These are phyloP conservation scores for Picochlorum sp. DNA, from an alignment of 139 green algal species.

Conservation along the genomic window DNA sequence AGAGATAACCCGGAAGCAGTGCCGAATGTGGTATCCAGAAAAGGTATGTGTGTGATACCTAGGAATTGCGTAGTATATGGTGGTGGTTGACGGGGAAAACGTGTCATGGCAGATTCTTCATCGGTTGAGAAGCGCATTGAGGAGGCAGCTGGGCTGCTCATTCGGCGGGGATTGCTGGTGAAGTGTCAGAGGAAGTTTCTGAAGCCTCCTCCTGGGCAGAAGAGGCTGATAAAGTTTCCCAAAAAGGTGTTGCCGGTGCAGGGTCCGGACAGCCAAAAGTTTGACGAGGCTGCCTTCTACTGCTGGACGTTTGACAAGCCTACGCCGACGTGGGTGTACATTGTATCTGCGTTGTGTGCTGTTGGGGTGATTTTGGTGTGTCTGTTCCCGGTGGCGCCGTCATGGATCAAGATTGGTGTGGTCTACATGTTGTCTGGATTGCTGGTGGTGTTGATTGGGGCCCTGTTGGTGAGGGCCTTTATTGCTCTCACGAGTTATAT, in stretches of 20 bases:
- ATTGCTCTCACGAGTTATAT: slow-evolving; percentile 55
- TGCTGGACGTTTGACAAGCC: slow-evolving; percentile 63
- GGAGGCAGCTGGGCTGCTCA: slow-evolving; percentile 30
- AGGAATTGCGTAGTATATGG: not conserved
- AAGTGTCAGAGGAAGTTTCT: slow-evolving; percentile 50
- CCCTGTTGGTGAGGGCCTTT: slow-evolving; percentile 38
- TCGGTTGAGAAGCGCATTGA: slow-evolving; percentile 8
- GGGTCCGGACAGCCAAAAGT: slow-evolving; percentile 31
- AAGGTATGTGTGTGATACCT: not conserved
- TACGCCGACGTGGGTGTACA: slow-evolving; percentile 47
- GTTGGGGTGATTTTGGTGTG: slow-evolving; percentile 39
- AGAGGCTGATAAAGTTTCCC: slow-evolving; percentile 58
- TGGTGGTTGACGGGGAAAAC: not conserved
- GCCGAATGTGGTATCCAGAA: not conserved
- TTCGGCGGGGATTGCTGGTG: slow-evolving; percentile 32
- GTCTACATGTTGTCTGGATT: slow-evolving; percentile 57
- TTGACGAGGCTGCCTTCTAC: slow-evolving; percentile 60
- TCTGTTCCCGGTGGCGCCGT: slow-evolving; percentile 53
- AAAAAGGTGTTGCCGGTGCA: slow-evolving; percentile 36
- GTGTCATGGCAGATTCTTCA: not conserved
- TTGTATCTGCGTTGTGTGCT: slow-evolving; percentile 26
- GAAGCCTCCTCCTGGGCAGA: slow-evolving; percentile 60
- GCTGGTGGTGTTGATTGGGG: slow-evolving; percentile 32
- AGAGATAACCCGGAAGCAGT: slow-evolving; percentile 12
- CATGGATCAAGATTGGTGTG: slow-evolving; percentile 41